These are phyloP conservation scores for Aspergillus thermomutatus DNA, from an alignment of 2,329 filamentous ascomycete genomes.

Conservation along the genomic window DNA sequence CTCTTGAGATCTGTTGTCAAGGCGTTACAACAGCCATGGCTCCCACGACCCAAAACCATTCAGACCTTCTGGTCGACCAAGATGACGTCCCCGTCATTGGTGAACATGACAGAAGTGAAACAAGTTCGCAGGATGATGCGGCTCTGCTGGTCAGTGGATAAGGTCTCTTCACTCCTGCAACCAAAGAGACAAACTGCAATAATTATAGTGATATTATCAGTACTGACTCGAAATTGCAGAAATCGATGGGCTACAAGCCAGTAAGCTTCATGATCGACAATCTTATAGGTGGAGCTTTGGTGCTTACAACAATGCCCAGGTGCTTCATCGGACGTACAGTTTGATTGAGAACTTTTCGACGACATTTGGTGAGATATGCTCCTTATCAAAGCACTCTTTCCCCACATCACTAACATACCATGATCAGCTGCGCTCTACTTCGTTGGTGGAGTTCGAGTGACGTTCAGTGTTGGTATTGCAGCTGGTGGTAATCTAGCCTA, in stretches of 20 bases:
- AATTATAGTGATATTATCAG: background rate
- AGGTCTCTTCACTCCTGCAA: background rate
- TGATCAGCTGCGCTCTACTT: slow-evolving; percentile 57
- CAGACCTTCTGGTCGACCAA: slow-evolving; percentile 21
- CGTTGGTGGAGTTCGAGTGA: slow-evolving; percentile 58
- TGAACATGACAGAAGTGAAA: slow-evolving; percentile 25
- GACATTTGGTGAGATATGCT: slow-evolving; percentile 49
- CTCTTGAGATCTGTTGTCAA: background rate
- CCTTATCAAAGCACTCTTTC: slow-evolving; percentile 35
- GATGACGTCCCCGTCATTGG: slow-evolving; percentile 18
- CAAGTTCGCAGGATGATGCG: slow-evolving; percentile 32
- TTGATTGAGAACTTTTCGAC: slow-evolving; percentile 59
- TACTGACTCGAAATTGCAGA: slow-evolving; percentile 31
- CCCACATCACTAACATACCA: slow-evolving; percentile 3
- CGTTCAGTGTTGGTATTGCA: slow-evolving; percentile 61
- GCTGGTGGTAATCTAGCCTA: slow-evolving; percentile 60
- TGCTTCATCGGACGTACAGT: slow-evolving; percentile 56
- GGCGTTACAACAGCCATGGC: slow-evolving; percentile 10
- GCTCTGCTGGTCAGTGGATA: slow-evolving; percentile 32
- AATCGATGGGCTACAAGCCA: slow-evolving; percentile 55
- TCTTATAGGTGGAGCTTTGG: slow-evolving; percentile 10
- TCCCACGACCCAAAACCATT: slow-evolving; percentile 13
- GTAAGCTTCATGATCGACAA: slow-evolving; percentile 32
- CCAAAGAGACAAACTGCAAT: background rate
- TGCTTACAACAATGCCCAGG: slow-evolving; percentile 33